These are phyloP conservation scores for Blepharisma stoltei DNA, from an alignment of 73 alveolate genomes.

Conservation along the genomic window DNA sequence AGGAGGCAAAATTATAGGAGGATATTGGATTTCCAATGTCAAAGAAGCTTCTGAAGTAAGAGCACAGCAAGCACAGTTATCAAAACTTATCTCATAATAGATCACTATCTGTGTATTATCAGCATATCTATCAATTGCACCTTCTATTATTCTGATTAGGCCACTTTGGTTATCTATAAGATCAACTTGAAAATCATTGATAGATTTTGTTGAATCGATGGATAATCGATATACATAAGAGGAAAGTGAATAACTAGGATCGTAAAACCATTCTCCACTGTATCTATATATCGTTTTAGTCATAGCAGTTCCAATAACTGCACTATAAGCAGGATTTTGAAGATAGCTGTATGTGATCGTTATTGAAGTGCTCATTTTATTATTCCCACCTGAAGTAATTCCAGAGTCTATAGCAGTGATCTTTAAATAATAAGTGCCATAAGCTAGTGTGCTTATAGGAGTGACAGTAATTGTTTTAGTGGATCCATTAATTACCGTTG, in stretches of 20 bases:
- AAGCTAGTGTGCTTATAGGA: background rate
- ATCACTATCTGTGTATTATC: background rate
- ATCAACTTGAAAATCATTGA: background rate
- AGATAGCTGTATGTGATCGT: background rate
- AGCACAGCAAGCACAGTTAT: background rate
- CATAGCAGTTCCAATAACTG: too few species aligned
- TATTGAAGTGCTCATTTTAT: background rate
- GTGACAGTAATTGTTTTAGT: background rate
- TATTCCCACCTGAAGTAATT: background rate
- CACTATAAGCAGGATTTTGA: background rate
- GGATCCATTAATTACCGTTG: background rate
- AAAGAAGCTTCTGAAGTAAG: background rate
- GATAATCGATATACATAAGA: too few species aligned
- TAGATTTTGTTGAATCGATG: background rate
- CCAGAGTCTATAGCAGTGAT: background rate
- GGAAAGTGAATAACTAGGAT: too few species aligned
- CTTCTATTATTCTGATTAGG: background rate
- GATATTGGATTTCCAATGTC: background rate
- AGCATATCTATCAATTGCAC: background rate
- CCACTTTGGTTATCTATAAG: background rate
- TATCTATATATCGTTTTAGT: too few species aligned
- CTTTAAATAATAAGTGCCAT: background rate
- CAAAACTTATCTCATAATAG: background rate
- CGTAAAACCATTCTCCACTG: too few species aligned
- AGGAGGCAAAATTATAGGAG: slow-evolving; percentile 12